Conservation (phyloP, 306 rosid species). For the Biancaea sappan region DNA sequence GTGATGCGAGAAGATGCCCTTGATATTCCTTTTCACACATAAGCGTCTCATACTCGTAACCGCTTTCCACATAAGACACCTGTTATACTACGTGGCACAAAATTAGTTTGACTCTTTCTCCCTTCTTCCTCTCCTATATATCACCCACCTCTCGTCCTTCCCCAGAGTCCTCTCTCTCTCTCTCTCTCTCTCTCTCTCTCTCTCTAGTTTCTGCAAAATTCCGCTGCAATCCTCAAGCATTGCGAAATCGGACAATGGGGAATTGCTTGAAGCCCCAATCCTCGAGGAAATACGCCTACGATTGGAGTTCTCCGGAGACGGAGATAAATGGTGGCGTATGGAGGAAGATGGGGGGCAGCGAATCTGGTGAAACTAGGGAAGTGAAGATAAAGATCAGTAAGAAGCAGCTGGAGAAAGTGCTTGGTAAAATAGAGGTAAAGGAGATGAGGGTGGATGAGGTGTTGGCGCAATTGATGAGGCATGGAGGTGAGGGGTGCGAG, state of each 20-base stretch:
- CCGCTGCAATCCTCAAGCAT: not conserved
- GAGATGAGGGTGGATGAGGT: constrained; percentile 67
- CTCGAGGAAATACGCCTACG: constrained; percentile 41
- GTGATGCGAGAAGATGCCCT: not conserved
- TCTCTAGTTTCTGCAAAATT: not conserved
- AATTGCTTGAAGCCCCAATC: constrained; percentile 67
- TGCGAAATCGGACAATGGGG: constrained; percentile 55
- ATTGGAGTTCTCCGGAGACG: constrained; percentile 38
- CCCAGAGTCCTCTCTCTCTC: not conserved
- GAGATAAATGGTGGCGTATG: not conserved
- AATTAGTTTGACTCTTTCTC: constrained; percentile 3
- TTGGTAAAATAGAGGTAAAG: constrained; percentile 53
- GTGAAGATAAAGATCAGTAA: constrained; percentile 86
- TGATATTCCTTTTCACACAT: not conserved
- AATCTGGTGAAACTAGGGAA: constrained; percentile 25
- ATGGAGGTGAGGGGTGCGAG: constrained; percentile 19
- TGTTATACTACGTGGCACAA: not conserved
- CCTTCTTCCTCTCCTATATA: not conserved
- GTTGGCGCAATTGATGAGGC: constrained; percentile 53
- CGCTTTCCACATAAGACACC: not conserved
- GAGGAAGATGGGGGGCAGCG: not conserved
- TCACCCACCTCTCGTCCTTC: not conserved
- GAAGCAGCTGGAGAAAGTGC: constrained; percentile 70
- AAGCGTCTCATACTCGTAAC: not conserved
- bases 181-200: not conserved